Conservation (phyloP, 2,329 filamentous ascomycete genomes). For the Aspergillus sp. region DNA sequence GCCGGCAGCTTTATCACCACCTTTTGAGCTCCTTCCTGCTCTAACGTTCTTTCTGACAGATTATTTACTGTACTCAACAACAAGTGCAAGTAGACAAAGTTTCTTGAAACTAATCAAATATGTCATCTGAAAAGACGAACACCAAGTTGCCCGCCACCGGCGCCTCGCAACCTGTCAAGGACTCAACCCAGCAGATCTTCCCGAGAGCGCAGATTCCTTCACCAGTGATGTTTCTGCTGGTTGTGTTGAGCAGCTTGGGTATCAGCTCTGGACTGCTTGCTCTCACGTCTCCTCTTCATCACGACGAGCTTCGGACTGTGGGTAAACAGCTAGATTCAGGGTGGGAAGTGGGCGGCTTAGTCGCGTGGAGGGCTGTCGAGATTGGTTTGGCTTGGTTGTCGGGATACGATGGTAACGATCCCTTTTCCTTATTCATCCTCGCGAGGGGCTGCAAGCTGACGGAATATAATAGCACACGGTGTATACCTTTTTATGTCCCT, state of each 20-base stretch:
- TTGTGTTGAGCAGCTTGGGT: constrained; percentile 48
- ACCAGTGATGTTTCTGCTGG: constrained; percentile 37
- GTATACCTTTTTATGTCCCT: constrained; percentile 59
- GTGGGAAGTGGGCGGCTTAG: constrained; percentile 50
- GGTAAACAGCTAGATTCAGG: constrained; percentile 56
- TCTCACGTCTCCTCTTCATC: constrained; percentile 51
- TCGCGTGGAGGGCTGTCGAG: constrained; percentile 54
- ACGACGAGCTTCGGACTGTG: constrained; percentile 58
- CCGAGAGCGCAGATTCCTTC: constrained; percentile 18
- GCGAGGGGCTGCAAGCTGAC: background rate
- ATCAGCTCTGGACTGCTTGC: constrained; percentile 59
- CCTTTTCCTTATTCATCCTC: constrained; percentile 8
- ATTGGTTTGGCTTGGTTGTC: constrained; percentile 65
- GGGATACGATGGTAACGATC: constrained; percentile 52
- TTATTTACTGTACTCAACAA: background rate
- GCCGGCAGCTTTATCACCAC: constrained; percentile 7
- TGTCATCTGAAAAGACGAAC: constrained; percentile 18
- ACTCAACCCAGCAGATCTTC: background rate
- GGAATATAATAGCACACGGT: constrained; percentile 48
- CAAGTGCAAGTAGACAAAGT: background rate
- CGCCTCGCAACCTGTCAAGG: background rate
- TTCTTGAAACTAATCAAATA: background rate
- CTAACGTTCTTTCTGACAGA: background rate
- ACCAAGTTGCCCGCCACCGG: constrained; percentile 6
- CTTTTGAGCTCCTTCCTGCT: constrained; percentile 3